Conservation (phyloP, 192 early-diverging fungal genomes). For the Coemansia sp. region DNA sequence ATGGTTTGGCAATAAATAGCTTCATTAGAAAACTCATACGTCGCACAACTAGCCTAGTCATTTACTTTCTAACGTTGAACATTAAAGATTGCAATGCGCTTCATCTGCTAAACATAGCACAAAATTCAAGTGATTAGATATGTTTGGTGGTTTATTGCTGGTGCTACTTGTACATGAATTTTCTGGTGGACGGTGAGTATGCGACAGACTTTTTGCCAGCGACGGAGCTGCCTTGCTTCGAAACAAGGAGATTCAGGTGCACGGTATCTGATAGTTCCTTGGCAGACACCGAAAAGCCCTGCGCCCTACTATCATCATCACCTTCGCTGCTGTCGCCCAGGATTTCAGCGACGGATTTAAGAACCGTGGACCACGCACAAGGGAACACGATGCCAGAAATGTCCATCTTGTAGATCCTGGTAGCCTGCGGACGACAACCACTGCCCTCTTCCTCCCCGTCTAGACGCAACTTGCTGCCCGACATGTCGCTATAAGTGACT, state of each 20-base stretch:
- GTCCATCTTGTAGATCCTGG: constrained; percentile 27
- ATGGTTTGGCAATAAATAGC: no score
- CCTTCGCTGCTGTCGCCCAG: background rate
- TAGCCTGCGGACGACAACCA: background rate
- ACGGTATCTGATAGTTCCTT: constrained; percentile 37
- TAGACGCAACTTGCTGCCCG: background rate
- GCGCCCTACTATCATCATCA: background rate
- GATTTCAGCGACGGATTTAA: constrained; percentile 24
- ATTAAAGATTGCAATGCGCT: no score
- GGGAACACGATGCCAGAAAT: constrained; percentile 38
- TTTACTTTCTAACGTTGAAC: no score
- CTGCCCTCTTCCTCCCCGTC: background rate
- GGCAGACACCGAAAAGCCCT: constrained; percentile 15
- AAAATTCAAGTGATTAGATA: no score
- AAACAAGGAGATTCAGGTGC: constrained; percentile 43
- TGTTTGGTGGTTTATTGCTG: no score
- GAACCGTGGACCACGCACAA: constrained; percentile 23
- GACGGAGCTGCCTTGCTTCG: constrained; percentile 37
- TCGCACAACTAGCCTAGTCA: no score
- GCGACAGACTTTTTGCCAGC: constrained; percentile 28
- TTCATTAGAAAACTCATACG: no score
- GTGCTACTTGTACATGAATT: constrained; percentile 13
- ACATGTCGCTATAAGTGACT: constrained; percentile 18
- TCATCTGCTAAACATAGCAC: no score
- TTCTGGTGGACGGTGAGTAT: constrained; percentile 1